A percentile compares a stretch with the other conserved stretches of the same genome.
Evolutionary conservation across 257 asterid genomes (phyloP).

Genomic region (Solanum rostratum): DNA sequence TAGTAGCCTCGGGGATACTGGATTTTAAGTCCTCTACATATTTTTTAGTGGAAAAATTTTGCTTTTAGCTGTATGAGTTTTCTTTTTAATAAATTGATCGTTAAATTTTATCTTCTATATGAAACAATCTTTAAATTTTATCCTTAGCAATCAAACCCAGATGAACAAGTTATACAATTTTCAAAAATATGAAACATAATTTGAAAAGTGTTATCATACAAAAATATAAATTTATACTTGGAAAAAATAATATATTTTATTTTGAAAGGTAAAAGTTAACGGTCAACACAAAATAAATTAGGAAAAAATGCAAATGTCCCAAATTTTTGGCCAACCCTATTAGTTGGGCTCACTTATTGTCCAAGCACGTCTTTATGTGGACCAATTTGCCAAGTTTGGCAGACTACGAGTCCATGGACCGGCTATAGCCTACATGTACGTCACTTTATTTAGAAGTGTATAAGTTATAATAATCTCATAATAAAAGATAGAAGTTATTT

Average conservation of each 20-base stretch:
- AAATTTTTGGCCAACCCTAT: neutral
- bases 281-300: neutral
- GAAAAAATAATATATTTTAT: neutral
- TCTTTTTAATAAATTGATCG: neutral
- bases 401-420: neutral
- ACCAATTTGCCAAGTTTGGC: neutral
- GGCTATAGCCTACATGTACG: neutral
- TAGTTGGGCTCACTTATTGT: neutral
- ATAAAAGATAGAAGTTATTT: too few relatives aligned
- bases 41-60: neutral
- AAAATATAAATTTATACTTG: neutral
- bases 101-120: neutral
- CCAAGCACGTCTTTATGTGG: neutral
- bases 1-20: neutral
- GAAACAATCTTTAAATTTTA: neutral
- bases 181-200: neutral
- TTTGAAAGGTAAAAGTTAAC: neutral
- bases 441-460: neutral
- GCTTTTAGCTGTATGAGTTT: neutral
- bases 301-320: neutral
- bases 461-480: too few relatives aligned
- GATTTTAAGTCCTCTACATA: neutral
- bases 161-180: neutral
- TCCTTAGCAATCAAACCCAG: neutral
- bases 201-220: neutral